Evolutionary conservation across 2,329 filamentous ascomycete species (phyloP), one percentile per base, ranked within the genome.

Genomic region (Westerdykella sp.): DNA sequence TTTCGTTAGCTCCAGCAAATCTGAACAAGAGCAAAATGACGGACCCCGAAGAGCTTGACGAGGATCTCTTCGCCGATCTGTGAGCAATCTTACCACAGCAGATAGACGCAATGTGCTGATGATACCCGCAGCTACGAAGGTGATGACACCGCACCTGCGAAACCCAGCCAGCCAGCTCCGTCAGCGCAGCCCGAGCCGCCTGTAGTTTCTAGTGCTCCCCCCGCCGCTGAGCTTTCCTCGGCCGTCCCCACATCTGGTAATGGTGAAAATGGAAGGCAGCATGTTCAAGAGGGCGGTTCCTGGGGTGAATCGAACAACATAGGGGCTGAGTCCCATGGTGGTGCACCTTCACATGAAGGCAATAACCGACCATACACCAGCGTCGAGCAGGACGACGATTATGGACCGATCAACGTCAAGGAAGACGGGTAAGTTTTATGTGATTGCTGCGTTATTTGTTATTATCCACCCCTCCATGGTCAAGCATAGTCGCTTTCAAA

Each of bases 1-100:
- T 35, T 35, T 18, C 32, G 32, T 32, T 35, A 15, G 10, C 32
- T 35, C n/a, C 32, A 14, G 32, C 32, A 35, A 35, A 14, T 35
- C 16, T 21, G 36, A 6, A 38, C 32, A 42, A 37, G 40, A 37
- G 38, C 48, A 76, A 39, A 57, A 93, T 91, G 87, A 81, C 86
- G 38, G 87, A 93, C 60, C 74, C 78, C 41, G 86, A 90, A 62
- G 86, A 87, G 55, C 83, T 88, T 55, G 89, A 95, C 57, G 90
- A 95, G 62, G 89, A 95, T 77, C 85, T 95, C 70, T 95, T 95
- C 69, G 89, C 89, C 59, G 90, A 95, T 72, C 80, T 95, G 89
- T 95, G 75, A 72, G 87, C 32, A 44, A 22, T 5, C 32, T 41
- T 38, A 13, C 4, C 14, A 6, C 40, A 32, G 41, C 41, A 46